A percentile compares a stretch with the other conserved stretches of the same genome.
phyloP scores from a whole-genome alignment of 1,284 basidiomycete species.

The Ceratobasidium sp. region DNA sequence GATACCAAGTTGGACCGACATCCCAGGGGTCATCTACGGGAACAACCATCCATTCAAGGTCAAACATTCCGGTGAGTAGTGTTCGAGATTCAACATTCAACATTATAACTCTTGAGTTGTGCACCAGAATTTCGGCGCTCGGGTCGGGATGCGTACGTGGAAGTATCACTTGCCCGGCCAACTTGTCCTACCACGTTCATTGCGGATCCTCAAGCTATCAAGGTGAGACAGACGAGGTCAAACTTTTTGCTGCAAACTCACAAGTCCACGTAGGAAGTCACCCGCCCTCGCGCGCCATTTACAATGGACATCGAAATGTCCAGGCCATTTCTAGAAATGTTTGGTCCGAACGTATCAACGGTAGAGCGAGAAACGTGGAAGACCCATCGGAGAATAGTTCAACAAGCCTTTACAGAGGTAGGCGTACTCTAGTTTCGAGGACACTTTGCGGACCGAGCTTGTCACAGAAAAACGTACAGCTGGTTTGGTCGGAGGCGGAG shows the following conservation, averaged over 20 bases:
- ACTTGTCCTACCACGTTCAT: background rate
- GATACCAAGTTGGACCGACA: constrained; percentile 13
- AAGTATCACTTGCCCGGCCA: constrained; percentile 4
- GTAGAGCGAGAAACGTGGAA: constrained; percentile 44
- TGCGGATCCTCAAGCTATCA: constrained; percentile 33
- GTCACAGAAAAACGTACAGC: background rate
- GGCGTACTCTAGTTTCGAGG: background rate
- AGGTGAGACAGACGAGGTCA: background rate
- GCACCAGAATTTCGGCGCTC: constrained; percentile 6
- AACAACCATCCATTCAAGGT: constrained; percentile 15
- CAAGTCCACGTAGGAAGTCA: background rate
- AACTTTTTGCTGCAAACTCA: background rate
- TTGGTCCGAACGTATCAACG: constrained; percentile 33
- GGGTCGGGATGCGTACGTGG: constrained; percentile 14
- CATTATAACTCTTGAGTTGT: background rate
- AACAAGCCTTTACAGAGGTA: constrained; percentile 41
- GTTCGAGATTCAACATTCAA: background rate
- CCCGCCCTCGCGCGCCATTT: background rate
- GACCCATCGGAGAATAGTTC: constrained; percentile 36
- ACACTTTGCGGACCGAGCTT: too few species aligned
- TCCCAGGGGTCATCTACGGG: constrained; percentile 19
- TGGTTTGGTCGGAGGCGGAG: background rate
- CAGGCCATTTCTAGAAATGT: constrained; percentile 20
- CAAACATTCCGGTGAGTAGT: constrained; percentile 3
- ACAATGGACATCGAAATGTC: background rate